These are phyloP conservation scores for Coniosporium apollinis DNA, from an alignment of 495 filamentous ascomycete genomes.

Conservation along the genomic window DNA sequence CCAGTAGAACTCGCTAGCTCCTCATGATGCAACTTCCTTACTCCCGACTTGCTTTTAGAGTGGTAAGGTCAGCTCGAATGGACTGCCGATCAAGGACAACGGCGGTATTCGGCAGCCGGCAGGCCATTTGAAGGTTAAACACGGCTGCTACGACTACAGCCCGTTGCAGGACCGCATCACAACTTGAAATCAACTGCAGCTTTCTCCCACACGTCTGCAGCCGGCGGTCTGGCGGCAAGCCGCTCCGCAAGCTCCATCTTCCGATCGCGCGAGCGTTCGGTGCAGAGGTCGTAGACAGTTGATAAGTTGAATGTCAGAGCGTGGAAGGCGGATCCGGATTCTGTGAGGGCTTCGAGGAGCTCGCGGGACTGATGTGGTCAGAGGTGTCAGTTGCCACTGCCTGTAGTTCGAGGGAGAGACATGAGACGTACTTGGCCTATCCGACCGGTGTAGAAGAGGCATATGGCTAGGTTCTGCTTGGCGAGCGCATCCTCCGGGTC, in stretches of 20 bases:
- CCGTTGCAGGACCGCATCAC: constrained; percentile 20
- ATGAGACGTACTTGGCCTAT: constrained; percentile 46
- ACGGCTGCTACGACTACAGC: too few species aligned
- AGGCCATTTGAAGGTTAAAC: too few species aligned
- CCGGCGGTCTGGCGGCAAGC: constrained; percentile 37
- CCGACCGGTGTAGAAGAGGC: constrained; percentile 58
- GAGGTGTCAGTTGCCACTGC: background rate
- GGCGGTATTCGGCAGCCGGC: too few species aligned
- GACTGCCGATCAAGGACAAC: too few species aligned
- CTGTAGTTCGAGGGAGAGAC: background rate
- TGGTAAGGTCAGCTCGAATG: too few species aligned
- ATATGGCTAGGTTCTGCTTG: constrained; percentile 67
- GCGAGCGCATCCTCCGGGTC: constrained; percentile 37
- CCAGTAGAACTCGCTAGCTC: too few species aligned
- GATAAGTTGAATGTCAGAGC: constrained; percentile 75
- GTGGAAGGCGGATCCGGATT: constrained; percentile 44
- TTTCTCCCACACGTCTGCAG: constrained; percentile 47
- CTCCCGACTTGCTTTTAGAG: too few species aligned
- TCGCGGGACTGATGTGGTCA: constrained; percentile 24
- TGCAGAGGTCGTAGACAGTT: constrained; percentile 84
- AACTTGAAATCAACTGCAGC: constrained; percentile 64
- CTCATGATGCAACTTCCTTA: too few species aligned
- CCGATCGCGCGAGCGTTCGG: constrained; percentile 48
- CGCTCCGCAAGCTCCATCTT: constrained; percentile 56
- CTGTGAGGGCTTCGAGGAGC: constrained; percentile 46